Conservation (phyloP, 352 stramenopile species). For the Blastocystis sp. region DNA sequence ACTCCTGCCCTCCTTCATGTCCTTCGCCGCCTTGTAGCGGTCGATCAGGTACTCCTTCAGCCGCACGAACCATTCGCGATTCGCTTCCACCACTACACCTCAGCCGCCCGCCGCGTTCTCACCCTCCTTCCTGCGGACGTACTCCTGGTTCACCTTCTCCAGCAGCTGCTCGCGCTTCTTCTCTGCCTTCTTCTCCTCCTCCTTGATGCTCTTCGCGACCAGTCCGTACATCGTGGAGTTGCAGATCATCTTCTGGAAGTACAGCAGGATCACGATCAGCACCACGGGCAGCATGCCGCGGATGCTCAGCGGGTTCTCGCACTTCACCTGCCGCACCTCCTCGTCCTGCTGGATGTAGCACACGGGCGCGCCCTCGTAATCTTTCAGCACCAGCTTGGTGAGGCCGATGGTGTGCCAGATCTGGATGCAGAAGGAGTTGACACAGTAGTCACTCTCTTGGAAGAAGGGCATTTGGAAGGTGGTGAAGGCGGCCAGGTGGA, state of each 20-base stretch:
- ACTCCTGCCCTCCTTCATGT: neutral
- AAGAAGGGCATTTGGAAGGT: conserved; percentile 54
- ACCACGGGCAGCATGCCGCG: conserved; percentile 62
- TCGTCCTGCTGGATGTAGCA: conserved; percentile 16
- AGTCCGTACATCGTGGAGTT: conserved; percentile 23
- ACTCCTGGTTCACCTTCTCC: conserved; percentile 15
- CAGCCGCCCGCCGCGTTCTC: neutral
- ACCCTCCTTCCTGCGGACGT: conserved; percentile 21
- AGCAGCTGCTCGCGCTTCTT: neutral
- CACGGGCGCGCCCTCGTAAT: conserved; percentile 46
- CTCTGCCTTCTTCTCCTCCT: neutral
- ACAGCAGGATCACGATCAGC: conserved; percentile 56
- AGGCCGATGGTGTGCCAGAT: conserved; percentile 55
- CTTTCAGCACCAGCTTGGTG: conserved; percentile 30
- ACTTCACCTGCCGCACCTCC: neutral
- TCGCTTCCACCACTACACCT: conserved; percentile 53
- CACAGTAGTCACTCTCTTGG: conserved; percentile 2
- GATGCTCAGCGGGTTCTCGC: conserved; percentile 45
- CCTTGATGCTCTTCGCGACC: conserved; percentile 14
- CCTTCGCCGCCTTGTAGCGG: conserved; percentile 20
- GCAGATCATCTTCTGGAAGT: conserved; percentile 65
- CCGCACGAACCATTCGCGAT: conserved; percentile 49
- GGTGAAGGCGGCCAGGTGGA: conserved; percentile 48
- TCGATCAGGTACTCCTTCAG: conserved; percentile 59
- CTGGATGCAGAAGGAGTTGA: conserved; percentile 30